These are phyloP conservation scores for Trichoderma virens DNA, from an alignment of 495 filamentous ascomycete genomes.

Conservation along the genomic window DNA sequence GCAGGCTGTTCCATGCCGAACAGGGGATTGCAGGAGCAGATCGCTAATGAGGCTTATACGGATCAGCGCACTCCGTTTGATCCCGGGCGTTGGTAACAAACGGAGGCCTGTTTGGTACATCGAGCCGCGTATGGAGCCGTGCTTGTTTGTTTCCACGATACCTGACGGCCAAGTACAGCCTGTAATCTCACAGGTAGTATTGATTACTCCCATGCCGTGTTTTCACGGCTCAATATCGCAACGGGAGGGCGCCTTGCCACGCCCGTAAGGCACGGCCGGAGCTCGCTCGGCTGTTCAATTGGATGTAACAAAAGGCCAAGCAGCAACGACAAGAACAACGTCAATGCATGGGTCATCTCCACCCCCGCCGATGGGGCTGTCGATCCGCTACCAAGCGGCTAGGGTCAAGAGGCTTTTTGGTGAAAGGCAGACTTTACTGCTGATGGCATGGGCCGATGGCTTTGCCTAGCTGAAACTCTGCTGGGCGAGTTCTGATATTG, in stretches of 20 bases:
- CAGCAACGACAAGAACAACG: background rate
- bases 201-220: background rate
- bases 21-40: background rate
- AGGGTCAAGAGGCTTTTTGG: background rate
- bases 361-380: constrained; percentile 4
- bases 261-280: constrained; percentile 2
- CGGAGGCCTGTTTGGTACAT: background rate
- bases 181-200: background rate
- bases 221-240: background rate
- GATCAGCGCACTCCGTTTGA: background rate
- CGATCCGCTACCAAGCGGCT: background rate
- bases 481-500: background rate
- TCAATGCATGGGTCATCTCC: background rate
- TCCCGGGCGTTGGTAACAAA: background rate
- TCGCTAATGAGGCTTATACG: background rate
- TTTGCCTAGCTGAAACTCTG: background rate
- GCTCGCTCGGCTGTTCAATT: background rate
- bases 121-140: background rate
- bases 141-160: background rate
- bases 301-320: background rate
- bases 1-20: background rate
- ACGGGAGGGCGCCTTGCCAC: background rate
- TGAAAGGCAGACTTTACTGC: background rate
- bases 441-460: background rate
- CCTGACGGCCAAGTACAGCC: background rate